Evolutionary conservation across 2,329 filamentous ascomycete genomes (phyloP).

Genomic region (Trichoderma sp.): DNA sequence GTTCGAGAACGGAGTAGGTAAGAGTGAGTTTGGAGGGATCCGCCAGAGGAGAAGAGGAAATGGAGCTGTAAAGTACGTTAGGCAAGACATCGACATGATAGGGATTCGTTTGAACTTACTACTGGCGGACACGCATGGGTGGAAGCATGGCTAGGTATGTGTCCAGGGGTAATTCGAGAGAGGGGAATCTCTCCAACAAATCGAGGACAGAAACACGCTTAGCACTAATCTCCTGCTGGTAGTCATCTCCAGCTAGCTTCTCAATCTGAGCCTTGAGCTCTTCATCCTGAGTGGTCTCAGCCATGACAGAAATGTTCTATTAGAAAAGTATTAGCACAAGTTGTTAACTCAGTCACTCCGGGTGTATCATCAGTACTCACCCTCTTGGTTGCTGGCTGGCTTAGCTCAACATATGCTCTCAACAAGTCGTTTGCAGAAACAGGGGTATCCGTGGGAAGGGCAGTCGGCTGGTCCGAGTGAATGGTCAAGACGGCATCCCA

Average conservation of each 20-base stretch:
- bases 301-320: conserved; percentile 41
- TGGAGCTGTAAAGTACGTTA: conserved; percentile 45
- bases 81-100: conserved; percentile 9
- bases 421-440: conserved; percentile 63
- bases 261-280: conserved; percentile 42
- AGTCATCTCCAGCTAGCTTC: conserved; percentile 46
- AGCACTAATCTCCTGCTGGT: conserved; percentile 46
- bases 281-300: conserved; percentile 49
- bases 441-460: conserved; percentile 53
- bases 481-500: conserved; percentile 68
- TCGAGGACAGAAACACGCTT: conserved; percentile 66
- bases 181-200: conserved; percentile 62
- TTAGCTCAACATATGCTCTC: conserved; percentile 69
- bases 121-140: conserved; percentile 75
- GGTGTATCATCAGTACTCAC: conserved; percentile 33
- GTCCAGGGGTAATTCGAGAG: conserved; percentile 59
- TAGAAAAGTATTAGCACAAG: conserved; percentile 17
- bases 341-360: neutral
- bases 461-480: conserved; percentile 47
- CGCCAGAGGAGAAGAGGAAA: conserved; percentile 69
- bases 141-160: conserved; percentile 70
- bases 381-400: conserved; percentile 68
- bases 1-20: conserved; percentile 65
- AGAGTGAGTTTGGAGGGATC: conserved; percentile 58
- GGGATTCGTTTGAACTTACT: conserved; percentile 38